Base-by-base conservation (phyloP, 176 grass and related monocot genomes). In the Thalia dealbata region DNA sequence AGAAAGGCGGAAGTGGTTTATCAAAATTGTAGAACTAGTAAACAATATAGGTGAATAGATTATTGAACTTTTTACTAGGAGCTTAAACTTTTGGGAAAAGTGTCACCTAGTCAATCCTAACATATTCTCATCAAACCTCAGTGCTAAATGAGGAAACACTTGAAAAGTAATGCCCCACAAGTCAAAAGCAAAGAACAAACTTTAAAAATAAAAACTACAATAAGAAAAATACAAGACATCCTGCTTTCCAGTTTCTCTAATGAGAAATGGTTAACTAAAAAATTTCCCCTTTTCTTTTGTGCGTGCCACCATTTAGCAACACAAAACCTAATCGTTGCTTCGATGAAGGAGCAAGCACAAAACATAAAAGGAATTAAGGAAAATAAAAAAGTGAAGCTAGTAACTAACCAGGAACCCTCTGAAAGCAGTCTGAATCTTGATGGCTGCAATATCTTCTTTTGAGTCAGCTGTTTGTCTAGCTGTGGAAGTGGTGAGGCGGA, bases 361-460 rank as follows among this genome's bases (percentile, higher is more conserved):
- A 78, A 48, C 61, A 78, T 38, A 38, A 38, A 67, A 5, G 18
- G 18, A 25, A 50, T 50, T 25, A 58, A 3, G 30, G 8, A 24
- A 42, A 11, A 51, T 4, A 61, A 23, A 71, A 67, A 84, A 42
- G 43, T 64, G 24, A n/a, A 46, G 6, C 10, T 21, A 8, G 59
- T 14, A 64, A 3, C 19, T 76, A 84, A 99, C 95, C 95, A 83
- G 83, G 78, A 91, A 99, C 42, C 85, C 90, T 79, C 95, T 84
- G 77, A 92, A 93, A 58, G 71, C 79, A 14, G 95, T 91, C 81
- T 99, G 95, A 65, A 99, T 99, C 81, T 76, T 99, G 79, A 85
- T 74, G 44, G 90, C 83, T 6, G 95, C 87, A 16, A 93, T 42
- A 50, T 93, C 85, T 78, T 99, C 95, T 45, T 52, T 86, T 8